phyloP scores from a whole-genome alignment of 805 yeast genomes.

The Lipomyces oligophaga region DNA sequence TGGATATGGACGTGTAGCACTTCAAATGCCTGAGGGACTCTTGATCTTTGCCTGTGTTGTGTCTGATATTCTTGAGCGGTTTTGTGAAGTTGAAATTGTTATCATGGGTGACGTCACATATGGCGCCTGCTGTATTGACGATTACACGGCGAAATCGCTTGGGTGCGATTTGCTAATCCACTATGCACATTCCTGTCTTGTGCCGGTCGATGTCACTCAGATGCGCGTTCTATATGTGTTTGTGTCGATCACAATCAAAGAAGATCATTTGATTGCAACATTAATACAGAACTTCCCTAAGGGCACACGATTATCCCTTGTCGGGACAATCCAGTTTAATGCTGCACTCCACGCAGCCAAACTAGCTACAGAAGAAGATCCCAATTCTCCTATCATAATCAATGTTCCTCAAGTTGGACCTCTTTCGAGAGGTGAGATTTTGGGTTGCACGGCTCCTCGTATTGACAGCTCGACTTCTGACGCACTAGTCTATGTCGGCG shows the following conservation, averaged over 20 bases:
- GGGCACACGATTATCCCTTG: conserved; percentile 71
- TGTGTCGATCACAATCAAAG: conserved; percentile 89
- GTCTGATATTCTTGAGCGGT: conserved; percentile 86
- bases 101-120: conserved; percentile 99
- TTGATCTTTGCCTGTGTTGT: conserved; percentile 81
- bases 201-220: conserved; percentile 86
- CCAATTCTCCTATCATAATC: conserved; percentile 47
- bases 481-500: conserved; percentile 90
- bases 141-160: conserved; percentile 84
- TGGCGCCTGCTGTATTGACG: conserved; percentile 98
- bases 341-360: conserved; percentile 83
- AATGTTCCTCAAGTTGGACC: conserved; percentile 91
- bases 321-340: conserved; percentile 96
- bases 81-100: conserved; percentile 83
- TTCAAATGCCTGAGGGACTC: conserved; percentile 97
- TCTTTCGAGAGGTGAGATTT: conserved; percentile 88
- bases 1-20: conserved; percentile 75
- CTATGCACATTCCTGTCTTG: conserved; percentile 95
- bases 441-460: conserved; percentile 92
- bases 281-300: conserved; percentile 60
- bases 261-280: conserved; percentile 73
- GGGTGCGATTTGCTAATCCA: conserved; percentile 94
- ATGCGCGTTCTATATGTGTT: conserved; percentile 93
- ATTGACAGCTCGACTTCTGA: conserved; percentile 44
- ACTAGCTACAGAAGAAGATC: conserved; percentile 46